phyloP scores from a whole-genome alignment of 805 yeast species.

The Candida yuanshanica region DNA sequence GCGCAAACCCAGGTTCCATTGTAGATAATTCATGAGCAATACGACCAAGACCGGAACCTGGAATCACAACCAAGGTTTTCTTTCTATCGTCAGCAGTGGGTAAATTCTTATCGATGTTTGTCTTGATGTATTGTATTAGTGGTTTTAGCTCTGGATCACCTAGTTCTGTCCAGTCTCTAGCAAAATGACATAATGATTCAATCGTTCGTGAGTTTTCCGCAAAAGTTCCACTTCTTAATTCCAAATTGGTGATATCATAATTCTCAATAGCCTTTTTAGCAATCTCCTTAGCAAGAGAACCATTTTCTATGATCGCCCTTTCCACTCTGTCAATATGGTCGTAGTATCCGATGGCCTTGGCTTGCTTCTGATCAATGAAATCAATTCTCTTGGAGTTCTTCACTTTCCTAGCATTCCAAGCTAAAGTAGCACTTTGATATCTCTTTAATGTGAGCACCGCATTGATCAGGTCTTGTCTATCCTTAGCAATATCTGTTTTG shows the following conservation, averaged over 20 bases:
- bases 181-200: conserved; percentile 69
- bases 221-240: conserved; percentile 30
- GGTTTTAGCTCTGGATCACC: conserved; percentile 49
- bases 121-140: conserved; percentile 44
- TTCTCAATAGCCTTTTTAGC: conserved; percentile 32
- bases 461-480: conserved; percentile 25
- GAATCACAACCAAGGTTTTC: conserved; percentile 56
- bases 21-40: conserved; percentile 57
- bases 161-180: conserved; percentile 67
- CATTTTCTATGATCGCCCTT: conserved; percentile 41
- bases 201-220: conserved; percentile 41
- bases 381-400: conserved; percentile 41
- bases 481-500: conserved; percentile 14
- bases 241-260: conserved; percentile 36
- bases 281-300: conserved; percentile 38
- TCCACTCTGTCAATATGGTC: conserved; percentile 48
- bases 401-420: conserved; percentile 41
- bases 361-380: conserved; percentile 51
- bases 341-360: conserved; percentile 47
- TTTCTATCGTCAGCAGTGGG: conserved; percentile 19
- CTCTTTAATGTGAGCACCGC: conserved; percentile 44
- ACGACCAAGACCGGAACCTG: conserved; percentile 87
- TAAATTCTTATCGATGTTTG: conserved; percentile 33
- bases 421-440: conserved; percentile 35
- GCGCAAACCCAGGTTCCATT: conserved; percentile 31